Conservation (phyloP, 1,284 basidiomycete genomes). For the Malassezia equina region DNA sequence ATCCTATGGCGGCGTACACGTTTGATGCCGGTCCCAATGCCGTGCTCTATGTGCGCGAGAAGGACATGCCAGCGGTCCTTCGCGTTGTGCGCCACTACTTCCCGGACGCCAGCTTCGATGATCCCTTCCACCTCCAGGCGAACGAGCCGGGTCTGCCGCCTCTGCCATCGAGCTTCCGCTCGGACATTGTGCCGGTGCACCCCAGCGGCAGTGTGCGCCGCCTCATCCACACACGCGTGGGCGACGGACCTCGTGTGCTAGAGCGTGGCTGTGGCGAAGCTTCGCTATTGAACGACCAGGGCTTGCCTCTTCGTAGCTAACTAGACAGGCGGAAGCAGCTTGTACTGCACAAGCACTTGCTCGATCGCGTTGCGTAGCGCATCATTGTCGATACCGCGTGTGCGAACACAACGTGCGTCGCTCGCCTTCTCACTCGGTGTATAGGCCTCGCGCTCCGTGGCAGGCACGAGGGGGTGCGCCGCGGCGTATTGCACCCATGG, state of each 20-base stretch:
- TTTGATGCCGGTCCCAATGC: conserved; percentile 98
- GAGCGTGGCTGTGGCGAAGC: conserved; percentile 26
- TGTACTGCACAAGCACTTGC: conserved; percentile 15
- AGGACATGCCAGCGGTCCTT: conserved; percentile 30
- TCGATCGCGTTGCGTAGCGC: conserved; percentile 30
- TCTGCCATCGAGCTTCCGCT: conserved; percentile 35
- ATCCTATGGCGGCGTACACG: conserved; percentile 82
- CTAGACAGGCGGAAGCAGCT: conserved; percentile 11
- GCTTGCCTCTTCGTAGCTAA: conserved; percentile 27
- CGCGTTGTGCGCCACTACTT: conserved; percentile 44
- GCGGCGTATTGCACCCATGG: conserved; percentile 89
- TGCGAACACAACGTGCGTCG: conserved; percentile 17
- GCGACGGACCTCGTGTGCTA: conserved; percentile 41
- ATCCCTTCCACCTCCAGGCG: conserved; percentile 39
- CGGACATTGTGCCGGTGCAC: conserved; percentile 39
- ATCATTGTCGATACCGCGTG: conserved; percentile 31
- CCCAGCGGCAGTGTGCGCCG: conserved; percentile 39
- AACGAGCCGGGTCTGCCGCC: conserved; percentile 23
- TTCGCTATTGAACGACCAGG: conserved; percentile 31
- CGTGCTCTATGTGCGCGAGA: conserved; percentile 78
- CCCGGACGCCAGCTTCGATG: conserved; percentile 46
- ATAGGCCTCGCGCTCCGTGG: conserved; percentile 29
- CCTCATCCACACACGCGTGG: conserved; percentile 46
- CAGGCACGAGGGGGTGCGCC: conserved; percentile 68
- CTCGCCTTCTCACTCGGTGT: conserved; percentile 8